Evolutionary conservation across 1,139 yeast genomes (phyloP), one percentile per base, ranked within the genome.

Genomic region (Suhomyces bribrorum): DNA sequence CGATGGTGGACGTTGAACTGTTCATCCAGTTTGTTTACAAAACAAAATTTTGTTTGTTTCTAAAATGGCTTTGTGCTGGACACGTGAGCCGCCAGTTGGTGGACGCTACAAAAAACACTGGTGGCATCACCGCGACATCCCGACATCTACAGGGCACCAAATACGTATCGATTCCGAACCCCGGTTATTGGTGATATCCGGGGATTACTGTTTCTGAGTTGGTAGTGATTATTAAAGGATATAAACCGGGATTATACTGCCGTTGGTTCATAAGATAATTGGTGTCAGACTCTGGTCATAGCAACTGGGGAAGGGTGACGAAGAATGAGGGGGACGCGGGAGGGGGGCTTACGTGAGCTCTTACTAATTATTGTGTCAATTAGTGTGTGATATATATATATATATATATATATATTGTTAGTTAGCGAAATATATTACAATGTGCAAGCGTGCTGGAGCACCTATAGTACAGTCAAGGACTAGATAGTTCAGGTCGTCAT

Each of bases 21-120:
- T 36, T 38, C 34, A 26, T 25, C 27, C 18, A 30, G 39, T 43
- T 43, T 43, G 46, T 43, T 43, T 43, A 43, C 46, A 43, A 41
- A 43, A 40, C 46, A 43, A 42, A 42, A 26, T 37, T 40, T 43
- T 43, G 41, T 43, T 39, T 41, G 38, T 35, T 35, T 34, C 31
- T 34, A 12, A 5, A 15, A 11, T 14, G 12, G 26, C 32, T 31
- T 31, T 31, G 34, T 25, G 35, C 15, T 20, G 8, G 6, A n/a
- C 23, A 20, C 23, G 23, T 20, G 23, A 20, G 23, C 23, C 2
- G 23, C 23, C 11, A 4, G 23, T 20, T 20, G 23, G 11, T 8
- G 11, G 11, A 20, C 23, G 11, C 23, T 20, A 20, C 8, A 5
- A 5, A 20, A 20, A 20, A 20, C 8, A 20, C 23, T 20, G 8